Evolutionary conservation across 2,329 filamentous ascomycete genomes (phyloP).

Genomic region (Colletotrichum musicola): DNA sequence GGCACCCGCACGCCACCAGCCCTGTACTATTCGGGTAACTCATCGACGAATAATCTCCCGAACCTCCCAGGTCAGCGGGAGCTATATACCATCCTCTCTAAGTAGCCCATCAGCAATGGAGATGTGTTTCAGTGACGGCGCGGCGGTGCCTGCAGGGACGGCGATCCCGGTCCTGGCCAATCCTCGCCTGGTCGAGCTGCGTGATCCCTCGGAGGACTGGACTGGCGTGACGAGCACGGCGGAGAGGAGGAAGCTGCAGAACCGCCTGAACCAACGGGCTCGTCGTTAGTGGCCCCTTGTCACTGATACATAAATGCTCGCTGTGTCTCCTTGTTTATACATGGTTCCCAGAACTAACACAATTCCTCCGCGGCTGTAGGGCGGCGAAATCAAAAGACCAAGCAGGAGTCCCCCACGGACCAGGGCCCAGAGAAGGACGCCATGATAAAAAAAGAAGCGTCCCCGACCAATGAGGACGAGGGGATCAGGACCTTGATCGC

Average conservation of each 20-base stretch:
- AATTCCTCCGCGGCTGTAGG: neutral
- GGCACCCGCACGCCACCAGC: constrained; percentile 9
- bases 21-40: neutral
- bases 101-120: constrained; percentile 15
- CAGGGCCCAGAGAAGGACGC: neutral
- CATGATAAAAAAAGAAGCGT: neutral
- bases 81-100: neutral
- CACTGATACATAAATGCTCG: too few species aligned
- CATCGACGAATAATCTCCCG: constrained; percentile 1
- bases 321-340: neutral
- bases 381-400: constrained; percentile 3
- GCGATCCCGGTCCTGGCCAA: constrained; percentile 22
- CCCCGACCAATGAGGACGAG: neutral
- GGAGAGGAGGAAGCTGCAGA: constrained; percentile 39
- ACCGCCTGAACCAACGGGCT: constrained; percentile 36
- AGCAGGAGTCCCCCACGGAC: neutral
- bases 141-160: constrained; percentile 11
- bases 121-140: constrained; percentile 23
- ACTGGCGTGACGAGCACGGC: constrained; percentile 47
- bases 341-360: neutral
- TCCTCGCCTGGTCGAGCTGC: constrained; percentile 20
- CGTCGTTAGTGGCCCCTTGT: constrained; percentile 21
- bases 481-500: neutral
- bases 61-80: neutral
- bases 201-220: constrained; percentile 47